Conservation (phyloP, 495 filamentous ascomycete genomes). For the Collariella sp. region DNA sequence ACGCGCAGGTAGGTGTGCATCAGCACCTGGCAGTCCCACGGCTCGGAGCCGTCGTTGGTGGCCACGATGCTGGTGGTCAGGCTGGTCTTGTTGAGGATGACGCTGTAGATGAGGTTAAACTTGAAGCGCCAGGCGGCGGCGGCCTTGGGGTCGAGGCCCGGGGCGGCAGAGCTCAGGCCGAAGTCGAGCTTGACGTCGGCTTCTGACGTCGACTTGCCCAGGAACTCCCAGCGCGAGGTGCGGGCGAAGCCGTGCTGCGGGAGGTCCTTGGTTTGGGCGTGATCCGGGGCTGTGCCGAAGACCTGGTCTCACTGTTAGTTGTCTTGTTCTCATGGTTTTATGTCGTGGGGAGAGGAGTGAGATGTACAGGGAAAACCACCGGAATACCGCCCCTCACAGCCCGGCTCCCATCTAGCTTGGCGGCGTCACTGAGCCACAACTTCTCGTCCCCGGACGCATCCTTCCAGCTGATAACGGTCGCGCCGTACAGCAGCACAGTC, state of each 20-base stretch:
- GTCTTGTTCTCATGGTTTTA: background rate
- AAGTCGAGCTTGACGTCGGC: conserved; percentile 86
- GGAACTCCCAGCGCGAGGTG: conserved; percentile 66
- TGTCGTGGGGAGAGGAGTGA: background rate
- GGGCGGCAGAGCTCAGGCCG: conserved; percentile 56
- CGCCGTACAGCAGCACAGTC: conserved; percentile 79
- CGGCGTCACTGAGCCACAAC: conserved; percentile 76
- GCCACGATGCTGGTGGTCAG: conserved; percentile 79
- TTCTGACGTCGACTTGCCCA: conserved; percentile 61
- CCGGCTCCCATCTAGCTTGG: conserved; percentile 51
- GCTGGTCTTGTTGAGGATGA: conserved; percentile 65
- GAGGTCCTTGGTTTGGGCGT: conserved; percentile 62
- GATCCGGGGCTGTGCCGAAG: conserved; percentile 72
- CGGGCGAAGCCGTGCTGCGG: conserved; percentile 97
- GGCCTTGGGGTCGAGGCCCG: conserved; percentile 55
- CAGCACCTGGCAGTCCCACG: conserved; percentile 84
- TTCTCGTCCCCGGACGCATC: conserved; percentile 69
- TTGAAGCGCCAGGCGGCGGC: conserved; percentile 66
- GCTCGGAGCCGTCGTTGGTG: conserved; percentile 69
- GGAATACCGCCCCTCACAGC: conserved; percentile 75
- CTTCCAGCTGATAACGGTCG: conserved; percentile 92
- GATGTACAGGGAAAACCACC: conserved; percentile 84
- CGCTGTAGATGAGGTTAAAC: conserved; percentile 87
- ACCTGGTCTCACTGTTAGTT: conserved; percentile 44
- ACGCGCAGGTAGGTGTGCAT: conserved; percentile 85